These are phyloP conservation scores for Dichotomopilus funicola DNA, from an alignment of 2,329 filamentous ascomycete genomes.

Conservation along the genomic window DNA sequence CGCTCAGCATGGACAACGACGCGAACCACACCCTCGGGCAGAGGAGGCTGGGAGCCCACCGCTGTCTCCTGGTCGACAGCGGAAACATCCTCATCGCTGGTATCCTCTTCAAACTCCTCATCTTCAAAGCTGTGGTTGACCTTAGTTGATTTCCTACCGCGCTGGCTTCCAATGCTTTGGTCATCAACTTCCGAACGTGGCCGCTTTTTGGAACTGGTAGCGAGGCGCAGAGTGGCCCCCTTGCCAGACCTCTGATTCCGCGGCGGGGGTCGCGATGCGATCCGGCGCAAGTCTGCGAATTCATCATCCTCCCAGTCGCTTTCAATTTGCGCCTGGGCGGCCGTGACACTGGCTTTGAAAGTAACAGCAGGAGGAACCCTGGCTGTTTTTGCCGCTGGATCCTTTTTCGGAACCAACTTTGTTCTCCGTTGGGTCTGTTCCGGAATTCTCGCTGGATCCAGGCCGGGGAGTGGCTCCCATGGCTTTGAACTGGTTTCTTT, in stretches of 20 bases:
- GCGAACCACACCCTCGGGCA: slow-evolving; percentile 28
- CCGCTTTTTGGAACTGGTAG: slow-evolving; percentile 39
- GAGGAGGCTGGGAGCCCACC: slow-evolving; percentile 13
- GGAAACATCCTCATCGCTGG: slow-evolving; percentile 20
- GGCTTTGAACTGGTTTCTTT: slow-evolving; percentile 25
- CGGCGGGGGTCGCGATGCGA: slow-evolving; percentile 28
- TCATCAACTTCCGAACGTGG: slow-evolving; percentile 31
- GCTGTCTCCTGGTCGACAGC: slow-evolving; percentile 2
- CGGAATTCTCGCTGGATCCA: slow-evolving; percentile 22
- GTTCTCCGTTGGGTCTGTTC: slow-evolving; percentile 23
- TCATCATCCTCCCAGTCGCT: slow-evolving; percentile 21
- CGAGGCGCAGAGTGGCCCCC: slow-evolving; percentile 39
- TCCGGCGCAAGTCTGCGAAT: not conserved
- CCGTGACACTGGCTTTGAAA: slow-evolving; percentile 22
- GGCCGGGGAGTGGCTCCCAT: slow-evolving; percentile 24
- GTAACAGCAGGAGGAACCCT: slow-evolving; percentile 11
- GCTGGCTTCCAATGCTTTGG: slow-evolving; percentile 32
- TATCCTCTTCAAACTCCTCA: slow-evolving; percentile 16
- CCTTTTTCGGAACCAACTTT: not conserved
- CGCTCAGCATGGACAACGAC: slow-evolving; percentile 45
- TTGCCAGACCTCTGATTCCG: slow-evolving; percentile 33
- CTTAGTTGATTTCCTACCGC: slow-evolving; percentile 29
- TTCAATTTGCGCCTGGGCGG: slow-evolving; percentile 16
- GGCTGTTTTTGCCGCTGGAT: not conserved
- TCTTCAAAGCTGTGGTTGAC: slow-evolving; percentile 33